Base-by-base conservation (phyloP, 495 filamentous ascomycete species). In the Penicillium longicatenatum region DNA sequence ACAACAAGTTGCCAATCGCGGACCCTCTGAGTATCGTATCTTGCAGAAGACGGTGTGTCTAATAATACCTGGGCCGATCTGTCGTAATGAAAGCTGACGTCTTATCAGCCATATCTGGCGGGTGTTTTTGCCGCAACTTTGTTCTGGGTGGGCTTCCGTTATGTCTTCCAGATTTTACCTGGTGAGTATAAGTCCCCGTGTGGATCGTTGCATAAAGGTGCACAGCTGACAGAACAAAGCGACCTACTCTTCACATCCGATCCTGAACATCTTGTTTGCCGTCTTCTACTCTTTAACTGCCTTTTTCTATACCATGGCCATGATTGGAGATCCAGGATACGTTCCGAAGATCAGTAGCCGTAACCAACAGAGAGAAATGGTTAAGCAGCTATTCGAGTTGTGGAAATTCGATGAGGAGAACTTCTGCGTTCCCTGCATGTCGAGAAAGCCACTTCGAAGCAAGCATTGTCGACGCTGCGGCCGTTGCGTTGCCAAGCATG, bases 331-430 rank as follows among this genome's bases (percentile, higher is more conserved):
- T 65, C 95, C 94, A 0, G 94, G 94, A 11, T 97, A 86, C 68
- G 88, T 98, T n/a, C 94, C 95, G 0, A 98, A 97, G 69, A 80
- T 93, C 60, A 87, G 86, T 50, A 92, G 92, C 61, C 84, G 94
- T 21, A 89, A 86, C 24, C 87, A 95, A 65, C 93, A 97, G 70
- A 91, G 92, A 71, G 86, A 85, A 22, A 84, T 89, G 54, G 92
- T 98, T 60, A 87, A 93, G 45, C 89, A 96, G 54, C 82, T 98
- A 4, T 77, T 98, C 55, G 79, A 82, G 52, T 65, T 85, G 59
- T 92, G 90, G 86, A 93, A 91, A 68, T 98, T 93, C 70, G 92
- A 98, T 74, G 92, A 95, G 59, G 81, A 87, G 41, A 92, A 97
- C 66, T 98, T 97, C 67, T 98, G 94, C 69, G 86, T 94, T 29